These are phyloP conservation scores for Fusarium chuoi DNA, from an alignment of 2,329 filamentous ascomycete species.

Conservation along the genomic window DNA sequence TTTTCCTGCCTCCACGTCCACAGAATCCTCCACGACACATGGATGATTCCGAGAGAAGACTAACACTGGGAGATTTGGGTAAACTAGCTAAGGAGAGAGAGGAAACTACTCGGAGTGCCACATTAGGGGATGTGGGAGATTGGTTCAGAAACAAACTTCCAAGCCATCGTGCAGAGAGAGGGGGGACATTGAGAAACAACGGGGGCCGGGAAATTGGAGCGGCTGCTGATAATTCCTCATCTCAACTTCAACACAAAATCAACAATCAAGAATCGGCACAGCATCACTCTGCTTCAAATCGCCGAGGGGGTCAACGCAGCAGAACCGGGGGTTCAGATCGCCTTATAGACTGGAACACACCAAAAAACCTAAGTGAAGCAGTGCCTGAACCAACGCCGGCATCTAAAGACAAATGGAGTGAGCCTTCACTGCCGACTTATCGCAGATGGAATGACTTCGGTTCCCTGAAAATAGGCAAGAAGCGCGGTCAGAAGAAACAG, in stretches of 20 bases:
- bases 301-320: conserved; percentile 23
- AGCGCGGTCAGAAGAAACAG: not conserved
- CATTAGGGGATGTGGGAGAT: conserved; percentile 44
- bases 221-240: not conserved
- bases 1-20: not conserved
- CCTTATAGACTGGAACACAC: conserved; percentile 51
- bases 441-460: conserved; percentile 34
- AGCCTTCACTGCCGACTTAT: not conserved
- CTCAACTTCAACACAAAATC: not conserved
- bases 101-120: conserved; percentile 12
- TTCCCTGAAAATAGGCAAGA: conserved; percentile 6
- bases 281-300: conserved; percentile 23
- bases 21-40: not conserved
- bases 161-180: conserved; percentile 60
- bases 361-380: conserved; percentile 41
- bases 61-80: conserved; percentile 39
- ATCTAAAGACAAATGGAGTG: not conserved
- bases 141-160: conserved; percentile 61
- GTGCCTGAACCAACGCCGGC: not conserved
- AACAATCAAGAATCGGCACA: not conserved
- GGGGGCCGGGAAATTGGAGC: conserved; percentile 45
- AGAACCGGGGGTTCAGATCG: conserved; percentile 45
- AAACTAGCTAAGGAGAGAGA: conserved; percentile 53
- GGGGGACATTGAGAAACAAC: conserved; percentile 56
- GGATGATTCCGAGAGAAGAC: not conserved